A percentile compares a stretch with the other conserved stretches of the same genome.
Evolutionary conservation across 176 grass and related monocot genomes (phyloP).

Genomic region (Triticum turgidum): DNA sequence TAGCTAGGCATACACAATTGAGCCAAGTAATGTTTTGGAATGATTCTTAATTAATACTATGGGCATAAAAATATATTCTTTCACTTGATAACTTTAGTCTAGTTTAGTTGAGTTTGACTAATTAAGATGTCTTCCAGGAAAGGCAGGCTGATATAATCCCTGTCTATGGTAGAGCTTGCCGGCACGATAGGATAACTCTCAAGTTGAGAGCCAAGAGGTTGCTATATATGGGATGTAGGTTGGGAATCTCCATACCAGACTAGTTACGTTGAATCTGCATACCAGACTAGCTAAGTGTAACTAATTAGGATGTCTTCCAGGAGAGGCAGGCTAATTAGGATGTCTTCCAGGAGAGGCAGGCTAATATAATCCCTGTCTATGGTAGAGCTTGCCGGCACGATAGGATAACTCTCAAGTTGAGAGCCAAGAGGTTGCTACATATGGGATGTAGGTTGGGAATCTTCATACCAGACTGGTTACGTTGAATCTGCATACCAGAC

Average conservation of each 20-base stretch:
- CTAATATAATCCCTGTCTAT: slow-evolving; percentile 7
- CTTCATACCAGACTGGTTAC: not conserved
- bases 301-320: too few relatives aligned
- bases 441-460: not conserved
- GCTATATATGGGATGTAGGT: not conserved
- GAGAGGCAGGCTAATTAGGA: not conserved
- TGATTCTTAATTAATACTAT: not conserved
- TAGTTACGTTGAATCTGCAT: not conserved
- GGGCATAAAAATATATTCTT: not conserved
- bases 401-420: not conserved
- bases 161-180: slow-evolving; percentile 10
- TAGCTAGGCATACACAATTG: not conserved
- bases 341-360: not conserved
- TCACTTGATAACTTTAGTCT: not conserved
- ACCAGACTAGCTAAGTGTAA: too few relatives aligned
- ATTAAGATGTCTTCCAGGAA: not conserved
- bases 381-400: not conserved
- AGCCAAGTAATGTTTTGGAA: not conserved
- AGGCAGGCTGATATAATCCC: not conserved
- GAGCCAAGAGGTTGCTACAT: not conserved
- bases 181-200: not conserved
- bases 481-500: not conserved
- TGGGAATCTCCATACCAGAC: not conserved
- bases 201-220: not conserved
- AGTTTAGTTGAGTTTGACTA: slow-evolving; percentile 19